Conservation (phyloP, 2,329 filamentous ascomycete genomes). For the Calonectria pseudoreteaudii region DNA sequence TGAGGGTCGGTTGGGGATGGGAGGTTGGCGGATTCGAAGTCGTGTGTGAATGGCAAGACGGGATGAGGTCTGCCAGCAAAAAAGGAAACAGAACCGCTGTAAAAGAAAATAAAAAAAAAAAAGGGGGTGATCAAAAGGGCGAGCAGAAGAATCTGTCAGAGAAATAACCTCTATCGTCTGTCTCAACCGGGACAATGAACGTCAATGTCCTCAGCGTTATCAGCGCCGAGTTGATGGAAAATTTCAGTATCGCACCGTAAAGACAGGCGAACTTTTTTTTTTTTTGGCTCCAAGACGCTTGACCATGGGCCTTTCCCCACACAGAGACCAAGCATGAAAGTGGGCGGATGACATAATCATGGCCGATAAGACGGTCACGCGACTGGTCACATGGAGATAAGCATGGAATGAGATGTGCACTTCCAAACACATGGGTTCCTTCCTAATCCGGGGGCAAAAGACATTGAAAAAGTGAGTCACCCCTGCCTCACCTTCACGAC, state of each 20-base stretch:
- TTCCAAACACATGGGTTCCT: neutral
- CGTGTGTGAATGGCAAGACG: slow-evolving; percentile 32
- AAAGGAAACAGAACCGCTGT: neutral
- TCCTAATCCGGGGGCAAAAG: slow-evolving; percentile 5
- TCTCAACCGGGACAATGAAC: neutral
- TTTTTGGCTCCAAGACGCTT: slow-evolving; percentile 34
- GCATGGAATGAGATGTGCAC: neutral
- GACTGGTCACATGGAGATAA: slow-evolving; percentile 35
- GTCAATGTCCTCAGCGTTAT: slow-evolving; percentile 35
- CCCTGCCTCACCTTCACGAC: neutral
- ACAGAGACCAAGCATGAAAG: slow-evolving; percentile 2
- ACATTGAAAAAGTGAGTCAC: slow-evolving; percentile 25
- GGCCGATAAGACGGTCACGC: slow-evolving; percentile 28
- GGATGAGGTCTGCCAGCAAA: neutral
- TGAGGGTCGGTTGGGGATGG: slow-evolving; percentile 27
- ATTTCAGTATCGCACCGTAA: slow-evolving; percentile 47
- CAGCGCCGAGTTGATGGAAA: slow-evolving; percentile 44
- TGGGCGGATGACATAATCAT: slow-evolving; percentile 38
- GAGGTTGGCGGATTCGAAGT: slow-evolving; percentile 18
- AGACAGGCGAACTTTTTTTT: slow-evolving; percentile 51
- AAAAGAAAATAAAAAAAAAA: neutral
- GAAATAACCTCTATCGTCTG: neutral
- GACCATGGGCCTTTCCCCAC: slow-evolving; percentile 34
- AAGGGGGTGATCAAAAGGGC: neutral
- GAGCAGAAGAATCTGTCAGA: neutral